Conservation (phyloP, 177 flowering plant genomes). For the Vitis hybrid region DNA sequence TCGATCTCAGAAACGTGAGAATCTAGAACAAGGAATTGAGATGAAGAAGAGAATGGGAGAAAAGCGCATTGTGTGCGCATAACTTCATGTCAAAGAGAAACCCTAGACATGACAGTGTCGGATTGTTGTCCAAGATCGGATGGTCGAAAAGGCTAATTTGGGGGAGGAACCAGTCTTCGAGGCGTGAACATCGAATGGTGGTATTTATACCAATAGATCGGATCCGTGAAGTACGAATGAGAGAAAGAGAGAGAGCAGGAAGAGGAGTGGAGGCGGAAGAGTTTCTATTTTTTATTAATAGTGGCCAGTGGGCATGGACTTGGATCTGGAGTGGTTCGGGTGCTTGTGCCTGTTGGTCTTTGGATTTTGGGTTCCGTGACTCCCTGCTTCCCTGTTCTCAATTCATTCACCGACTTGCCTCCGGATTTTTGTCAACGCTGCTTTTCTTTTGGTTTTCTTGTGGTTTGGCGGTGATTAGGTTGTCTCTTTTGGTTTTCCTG, state of each 20-base stretch:
- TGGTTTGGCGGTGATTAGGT: too few relatives aligned
- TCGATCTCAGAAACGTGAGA: slow-evolving; percentile 9
- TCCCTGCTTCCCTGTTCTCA: too few relatives aligned
- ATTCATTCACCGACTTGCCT: too few relatives aligned
- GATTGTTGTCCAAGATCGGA: neutral
- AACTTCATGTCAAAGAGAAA: slow-evolving; percentile 18
- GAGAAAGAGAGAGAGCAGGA: neutral
- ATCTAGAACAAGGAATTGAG: neutral
- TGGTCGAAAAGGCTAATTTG: neutral
- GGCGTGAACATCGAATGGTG: slow-evolving; percentile 18
- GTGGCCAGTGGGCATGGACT: slow-evolving; percentile 1
- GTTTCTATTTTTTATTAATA: neutral
- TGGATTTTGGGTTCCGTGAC: too few relatives aligned
- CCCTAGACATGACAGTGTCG: slow-evolving; percentile 17
- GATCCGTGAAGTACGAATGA: slow-evolving; percentile 36
- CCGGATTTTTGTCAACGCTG: too few relatives aligned
- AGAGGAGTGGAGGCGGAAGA: neutral
- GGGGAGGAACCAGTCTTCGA: slow-evolving; percentile 17
- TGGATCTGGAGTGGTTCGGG: slow-evolving; percentile 13
- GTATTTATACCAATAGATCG: slow-evolving; percentile 19
- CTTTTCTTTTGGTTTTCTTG: too few relatives aligned
- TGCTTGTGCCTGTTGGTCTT: neutral
- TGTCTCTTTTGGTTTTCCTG: too few relatives aligned
- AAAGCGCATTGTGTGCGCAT: slow-evolving; percentile 17
- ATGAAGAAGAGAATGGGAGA: neutral